These are phyloP conservation scores for Aspergillus transmontanensis DNA, from an alignment of 2,329 filamentous ascomycete species.

Conservation along the genomic window DNA sequence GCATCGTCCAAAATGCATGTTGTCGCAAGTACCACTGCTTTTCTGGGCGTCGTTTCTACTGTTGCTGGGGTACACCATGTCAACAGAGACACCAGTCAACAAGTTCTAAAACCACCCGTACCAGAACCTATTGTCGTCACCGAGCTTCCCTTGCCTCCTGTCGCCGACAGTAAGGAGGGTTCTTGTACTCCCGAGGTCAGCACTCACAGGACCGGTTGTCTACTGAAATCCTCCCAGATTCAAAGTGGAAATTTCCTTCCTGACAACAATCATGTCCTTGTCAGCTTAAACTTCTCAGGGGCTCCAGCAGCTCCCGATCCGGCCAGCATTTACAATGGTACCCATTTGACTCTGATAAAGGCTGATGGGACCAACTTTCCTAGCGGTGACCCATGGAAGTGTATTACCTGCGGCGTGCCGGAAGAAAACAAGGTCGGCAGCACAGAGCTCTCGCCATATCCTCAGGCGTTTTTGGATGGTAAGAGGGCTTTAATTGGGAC, in stretches of 20 bases:
- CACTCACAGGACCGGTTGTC: conserved; percentile 43
- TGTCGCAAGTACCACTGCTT: neutral
- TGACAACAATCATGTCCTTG: conserved; percentile 48
- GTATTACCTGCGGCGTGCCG: conserved; percentile 49
- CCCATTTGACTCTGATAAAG: conserved; percentile 49
- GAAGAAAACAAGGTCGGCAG: conserved; percentile 31
- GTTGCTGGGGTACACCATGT: neutral
- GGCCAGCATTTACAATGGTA: conserved; percentile 46
- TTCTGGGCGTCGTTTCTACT: neutral
- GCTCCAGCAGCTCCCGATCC: conserved; percentile 44
- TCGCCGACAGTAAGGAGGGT: conserved; percentile 27
- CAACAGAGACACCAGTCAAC: neutral
- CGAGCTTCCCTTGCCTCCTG: conserved; percentile 43
- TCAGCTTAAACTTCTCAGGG: conserved; percentile 45
- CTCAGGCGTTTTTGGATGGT: conserved; percentile 47
- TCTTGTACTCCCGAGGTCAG: conserved; percentile 40
- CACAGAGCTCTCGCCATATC: conserved; percentile 39
- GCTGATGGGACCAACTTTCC: conserved; percentile 44
- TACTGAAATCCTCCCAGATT: conserved; percentile 22
- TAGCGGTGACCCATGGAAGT: conserved; percentile 53
- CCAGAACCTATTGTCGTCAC: conserved; percentile 40
- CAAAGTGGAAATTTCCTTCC: conserved; percentile 44
- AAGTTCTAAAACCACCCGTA: neutral
- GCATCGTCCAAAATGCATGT: neutral
- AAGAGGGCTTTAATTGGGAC: conserved; percentile 34